phyloP scores from a whole-genome alignment of 176 grass and related monocot species.

The Carex pumila region DNA sequence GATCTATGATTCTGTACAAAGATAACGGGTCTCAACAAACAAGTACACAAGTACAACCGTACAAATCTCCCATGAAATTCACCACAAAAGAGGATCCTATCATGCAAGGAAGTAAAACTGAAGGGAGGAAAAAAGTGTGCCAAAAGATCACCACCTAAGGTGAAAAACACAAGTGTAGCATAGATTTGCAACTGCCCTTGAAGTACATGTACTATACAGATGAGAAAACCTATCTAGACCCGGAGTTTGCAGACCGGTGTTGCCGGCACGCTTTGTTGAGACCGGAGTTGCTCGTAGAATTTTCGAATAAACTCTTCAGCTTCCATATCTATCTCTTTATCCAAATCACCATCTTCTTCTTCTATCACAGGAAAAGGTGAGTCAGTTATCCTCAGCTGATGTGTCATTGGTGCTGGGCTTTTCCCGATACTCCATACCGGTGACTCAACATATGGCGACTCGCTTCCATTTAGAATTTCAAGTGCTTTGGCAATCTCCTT shows the following conservation, averaged over 20 bases:
- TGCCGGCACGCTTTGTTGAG: slow-evolving; percentile 42
- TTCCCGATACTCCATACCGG: slow-evolving; percentile 30
- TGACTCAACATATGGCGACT: slow-evolving; percentile 12
- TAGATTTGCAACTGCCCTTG: background rate
- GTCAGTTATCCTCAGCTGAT: slow-evolving; percentile 78
- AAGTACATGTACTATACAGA: background rate
- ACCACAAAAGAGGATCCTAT: background rate
- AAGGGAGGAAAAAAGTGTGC: background rate
- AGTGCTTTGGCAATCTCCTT: slow-evolving; percentile 59
- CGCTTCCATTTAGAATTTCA: slow-evolving; percentile 52
- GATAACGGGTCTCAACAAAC: background rate
- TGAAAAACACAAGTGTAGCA: background rate
- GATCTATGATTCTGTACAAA: background rate
- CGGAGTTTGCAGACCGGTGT: slow-evolving; percentile 33
- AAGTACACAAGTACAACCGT: background rate
- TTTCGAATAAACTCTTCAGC: slow-evolving; percentile 64
- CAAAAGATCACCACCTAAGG: background rate
- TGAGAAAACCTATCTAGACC: background rate
- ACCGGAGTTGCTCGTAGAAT: slow-evolving; percentile 76
- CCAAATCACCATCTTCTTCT: slow-evolving; percentile 29
- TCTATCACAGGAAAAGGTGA: slow-evolving; percentile 56
- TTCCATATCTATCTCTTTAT: slow-evolving; percentile 46
- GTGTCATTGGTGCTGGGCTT: slow-evolving; percentile 40
- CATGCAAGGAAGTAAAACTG: background rate
- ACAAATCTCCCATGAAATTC: background rate